A percentile compares a stretch with the other conserved stretches of the same genome.
Evolutionary conservation across 352 stramenopile species (phyloP).

Genomic region (Phytophthora pisi): DNA sequence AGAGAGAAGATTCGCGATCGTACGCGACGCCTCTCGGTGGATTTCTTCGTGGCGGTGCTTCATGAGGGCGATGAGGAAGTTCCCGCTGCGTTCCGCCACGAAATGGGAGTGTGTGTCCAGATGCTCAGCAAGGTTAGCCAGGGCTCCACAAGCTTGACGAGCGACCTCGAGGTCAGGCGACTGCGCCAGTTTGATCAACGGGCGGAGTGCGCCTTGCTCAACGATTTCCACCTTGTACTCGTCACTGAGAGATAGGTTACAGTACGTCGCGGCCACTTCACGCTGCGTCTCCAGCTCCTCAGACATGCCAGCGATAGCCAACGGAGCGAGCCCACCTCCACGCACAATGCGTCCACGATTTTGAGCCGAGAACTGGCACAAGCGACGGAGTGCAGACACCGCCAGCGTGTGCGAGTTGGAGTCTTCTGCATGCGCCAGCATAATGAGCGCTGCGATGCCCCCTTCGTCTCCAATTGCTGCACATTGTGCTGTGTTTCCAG

Average conservation of each 20-base stretch:
- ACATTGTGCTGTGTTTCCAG: slow-evolving; percentile 88
- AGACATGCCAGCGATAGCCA: slow-evolving; percentile 86
- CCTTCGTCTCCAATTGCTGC: slow-evolving; percentile 89
- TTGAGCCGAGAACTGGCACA: slow-evolving; percentile 88
- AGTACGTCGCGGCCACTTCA: slow-evolving; percentile 94
- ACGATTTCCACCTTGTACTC: slow-evolving; percentile 93
- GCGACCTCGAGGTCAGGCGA: slow-evolving; percentile 93
- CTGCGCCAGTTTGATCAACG: slow-evolving; percentile 86
- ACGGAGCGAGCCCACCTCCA: slow-evolving; percentile 80
- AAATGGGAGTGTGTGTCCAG: slow-evolving; percentile 94
- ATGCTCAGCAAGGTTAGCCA: slow-evolving; percentile 96
- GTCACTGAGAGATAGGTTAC: slow-evolving; percentile 93
- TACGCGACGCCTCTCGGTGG: slow-evolving; percentile 92
- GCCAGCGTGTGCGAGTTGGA: slow-evolving; percentile 92
- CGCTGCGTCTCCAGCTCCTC: slow-evolving; percentile 94
- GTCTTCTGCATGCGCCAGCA: slow-evolving; percentile 88
- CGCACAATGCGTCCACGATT: slow-evolving; percentile 91
- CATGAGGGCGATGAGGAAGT: slow-evolving; percentile 82
- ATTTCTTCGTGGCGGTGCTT: slow-evolving; percentile 90
- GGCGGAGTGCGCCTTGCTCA: slow-evolving; percentile 70
- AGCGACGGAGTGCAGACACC: slow-evolving; percentile 90
- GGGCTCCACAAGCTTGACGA: slow-evolving; percentile 89
- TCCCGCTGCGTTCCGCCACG: slow-evolving; percentile 65
- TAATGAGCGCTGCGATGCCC: slow-evolving; percentile 91
- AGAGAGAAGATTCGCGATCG: slow-evolving; percentile 95